Base-by-base conservation (phyloP, 352 stramenopile species). In the Phytophthora rubi region DNA sequence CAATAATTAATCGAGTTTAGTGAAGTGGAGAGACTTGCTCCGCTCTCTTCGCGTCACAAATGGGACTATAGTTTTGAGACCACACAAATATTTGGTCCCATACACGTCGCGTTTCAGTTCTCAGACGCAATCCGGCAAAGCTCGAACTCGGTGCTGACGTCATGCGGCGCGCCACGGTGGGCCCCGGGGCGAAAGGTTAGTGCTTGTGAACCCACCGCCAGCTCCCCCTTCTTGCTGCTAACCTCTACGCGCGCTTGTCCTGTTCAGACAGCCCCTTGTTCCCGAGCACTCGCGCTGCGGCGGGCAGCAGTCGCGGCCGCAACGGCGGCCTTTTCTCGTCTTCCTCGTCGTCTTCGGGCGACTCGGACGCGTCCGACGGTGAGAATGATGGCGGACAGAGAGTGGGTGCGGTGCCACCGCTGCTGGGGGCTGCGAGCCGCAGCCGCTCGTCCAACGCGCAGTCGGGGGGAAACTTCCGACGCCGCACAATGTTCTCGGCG, bases 401-500 rank as follows among this genome's bases (percentile, higher is more conserved):
- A 52, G 58, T 62, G 6, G 53, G 55, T 6, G 28, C 59, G 1
- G 39, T 70, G 9, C 70, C 74, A 16, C 54, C 62, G 21, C 42
- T 76, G 39, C 30, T 78, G 35, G 56, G 35, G 13, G 23, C 58
- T 15, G 42, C 53, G 30, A 45, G 51, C 7, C 77, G 71, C 42
- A 77, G 69, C 48, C 68, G 53, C 16, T 82, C 74, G 39, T 62
- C 54, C 42, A 75, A 68, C 61, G 48, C 58, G 65, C 69, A 76
- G 26, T 72, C 68, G 13, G 77, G 70, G 13, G 60, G 28, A 30
- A 71, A 85, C 33, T 42, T 54, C 21, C 61, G 72, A n/a, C 75
- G 77, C 42, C 74, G 72, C 51, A 81, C 68, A 16, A 82, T 85
- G 77, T 82, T 85, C 42, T 76, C 73, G n/a, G 59, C 68, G 18